Evolutionary conservation across 129 eudicot genomes (phyloP), one percentile per base, ranked within the genome.

Genomic region (Flaveria trinervia): DNA sequence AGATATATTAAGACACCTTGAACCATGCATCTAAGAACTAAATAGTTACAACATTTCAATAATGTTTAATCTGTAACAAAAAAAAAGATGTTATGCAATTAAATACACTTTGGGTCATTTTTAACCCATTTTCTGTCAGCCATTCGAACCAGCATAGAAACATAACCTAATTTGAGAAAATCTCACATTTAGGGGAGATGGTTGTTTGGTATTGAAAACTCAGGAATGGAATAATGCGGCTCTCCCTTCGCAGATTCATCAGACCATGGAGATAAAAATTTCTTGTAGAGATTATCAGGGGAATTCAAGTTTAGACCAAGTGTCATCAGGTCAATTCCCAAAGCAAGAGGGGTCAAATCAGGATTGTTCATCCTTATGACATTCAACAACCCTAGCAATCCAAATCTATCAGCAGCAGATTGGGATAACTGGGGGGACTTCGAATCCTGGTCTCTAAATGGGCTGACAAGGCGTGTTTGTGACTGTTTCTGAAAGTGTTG

Each of bases 191-290:
- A 91, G 59, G 5, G 81, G 75, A 71, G 98, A 86, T 9, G 90
- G 86, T 78, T 65, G 96, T 64, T 88, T 84, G 14, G 85, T 79
- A 83, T 88, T 83, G 76, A 88, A 93, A 81, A 93, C 68, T 90
- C 90, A 2, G 98, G 98, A 52, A 89, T 72, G 62, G 54, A 74
- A 68, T 28, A 93, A 78, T 79, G 93, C 8, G 98, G 96, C 77
- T 93, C 98, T 51, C 97, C 97, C 81, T 86, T 88, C 20, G 86
- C 88, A 28, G 97, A 81, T 65, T 91, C 98, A n/a, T 93, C 91
- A 55, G 98, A 87, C 97, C 97, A 93, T 4, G 98, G 98, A n/a
- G 98, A 93, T 22, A 89, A 86, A 81, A 93, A 93, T 67, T 86
- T 90, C 69, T 93, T 90, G 70, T 91, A 81, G 59, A 93, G 87